phyloP scores from a whole-genome alignment of 2,329 filamentous ascomycete genomes.

The Apiospora phragmitis region DNA sequence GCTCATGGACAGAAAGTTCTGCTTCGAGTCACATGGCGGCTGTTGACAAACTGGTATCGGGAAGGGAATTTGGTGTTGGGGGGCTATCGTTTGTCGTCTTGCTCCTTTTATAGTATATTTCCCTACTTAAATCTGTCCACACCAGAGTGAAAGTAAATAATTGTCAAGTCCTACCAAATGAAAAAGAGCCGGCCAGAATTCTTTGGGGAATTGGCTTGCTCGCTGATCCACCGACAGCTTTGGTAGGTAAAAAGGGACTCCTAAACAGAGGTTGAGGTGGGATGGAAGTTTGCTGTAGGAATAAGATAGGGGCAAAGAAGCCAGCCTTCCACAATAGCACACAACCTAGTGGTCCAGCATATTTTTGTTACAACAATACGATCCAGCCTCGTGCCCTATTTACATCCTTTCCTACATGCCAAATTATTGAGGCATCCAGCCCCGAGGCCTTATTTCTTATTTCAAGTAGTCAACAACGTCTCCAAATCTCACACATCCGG shows the following conservation, averaged over 20 bases:
- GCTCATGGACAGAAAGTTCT: too few relatives aligned
- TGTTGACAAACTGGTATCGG: too few relatives aligned
- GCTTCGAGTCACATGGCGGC: too few relatives aligned
- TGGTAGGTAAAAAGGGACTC: too few relatives aligned
- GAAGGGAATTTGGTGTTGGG: too few relatives aligned
- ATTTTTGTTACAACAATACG: too few relatives aligned
- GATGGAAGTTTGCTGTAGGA: background rate
- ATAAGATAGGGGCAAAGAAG: background rate
- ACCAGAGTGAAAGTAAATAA: background rate
- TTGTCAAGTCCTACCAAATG: background rate
- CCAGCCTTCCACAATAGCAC: background rate
- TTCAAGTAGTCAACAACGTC: background rate
- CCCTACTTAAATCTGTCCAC: background rate
- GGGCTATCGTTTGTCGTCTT: too few relatives aligned
- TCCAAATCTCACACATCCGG: background rate
- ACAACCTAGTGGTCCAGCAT: background rate
- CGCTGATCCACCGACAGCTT: too few relatives aligned
- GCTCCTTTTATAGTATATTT: background rate
- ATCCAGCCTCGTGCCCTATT: background rate
- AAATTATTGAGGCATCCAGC: background rate
- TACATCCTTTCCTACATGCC: background rate
- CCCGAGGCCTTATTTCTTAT: background rate
- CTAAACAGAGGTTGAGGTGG: too few relatives aligned
- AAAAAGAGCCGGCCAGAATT: background rate
- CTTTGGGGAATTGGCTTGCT: background rate